These are phyloP conservation scores for Clarireedia hainanense DNA, from an alignment of 2,329 filamentous ascomycete genomes.

Conservation along the genomic window DNA sequence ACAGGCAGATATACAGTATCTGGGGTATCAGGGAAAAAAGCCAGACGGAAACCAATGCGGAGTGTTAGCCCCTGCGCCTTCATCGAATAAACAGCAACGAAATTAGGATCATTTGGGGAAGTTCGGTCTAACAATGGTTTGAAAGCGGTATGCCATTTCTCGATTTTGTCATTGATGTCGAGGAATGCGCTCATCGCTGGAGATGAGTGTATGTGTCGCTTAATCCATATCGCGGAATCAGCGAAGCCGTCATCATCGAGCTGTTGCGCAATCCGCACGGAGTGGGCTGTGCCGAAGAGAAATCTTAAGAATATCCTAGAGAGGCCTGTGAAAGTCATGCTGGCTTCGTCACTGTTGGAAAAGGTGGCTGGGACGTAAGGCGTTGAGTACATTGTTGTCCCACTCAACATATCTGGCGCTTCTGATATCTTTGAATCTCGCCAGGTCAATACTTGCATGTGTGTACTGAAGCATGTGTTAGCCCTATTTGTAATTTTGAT, in stretches of 20 bases:
- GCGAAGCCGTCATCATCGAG: background rate
- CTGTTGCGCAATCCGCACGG: background rate
- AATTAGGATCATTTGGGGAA: background rate
- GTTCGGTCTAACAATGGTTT: background rate
- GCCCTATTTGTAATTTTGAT: background rate
- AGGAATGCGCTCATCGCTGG: background rate
- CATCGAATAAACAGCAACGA: background rate
- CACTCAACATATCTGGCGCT: background rate
- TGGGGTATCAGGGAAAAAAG: background rate
- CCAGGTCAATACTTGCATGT: background rate
- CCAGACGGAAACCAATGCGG: background rate
- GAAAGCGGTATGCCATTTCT: slow-evolving; percentile 2
- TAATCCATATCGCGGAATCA: slow-evolving; percentile 1
- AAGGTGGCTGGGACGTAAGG: background rate
- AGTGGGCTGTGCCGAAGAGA: background rate
- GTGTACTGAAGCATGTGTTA: background rate
- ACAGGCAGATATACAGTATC: background rate
- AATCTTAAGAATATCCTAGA: background rate
- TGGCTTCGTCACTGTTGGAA: background rate
- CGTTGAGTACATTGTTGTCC: slow-evolving; percentile 4
- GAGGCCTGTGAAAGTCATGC: background rate
- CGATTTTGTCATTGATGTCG: background rate
- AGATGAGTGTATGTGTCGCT: background rate
- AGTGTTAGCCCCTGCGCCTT: background rate
- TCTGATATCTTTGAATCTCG: background rate